Evolutionary conservation across 495 filamentous ascomycete genomes (phyloP).

Genomic region (Paragyromitra xinjiangensis): DNA sequence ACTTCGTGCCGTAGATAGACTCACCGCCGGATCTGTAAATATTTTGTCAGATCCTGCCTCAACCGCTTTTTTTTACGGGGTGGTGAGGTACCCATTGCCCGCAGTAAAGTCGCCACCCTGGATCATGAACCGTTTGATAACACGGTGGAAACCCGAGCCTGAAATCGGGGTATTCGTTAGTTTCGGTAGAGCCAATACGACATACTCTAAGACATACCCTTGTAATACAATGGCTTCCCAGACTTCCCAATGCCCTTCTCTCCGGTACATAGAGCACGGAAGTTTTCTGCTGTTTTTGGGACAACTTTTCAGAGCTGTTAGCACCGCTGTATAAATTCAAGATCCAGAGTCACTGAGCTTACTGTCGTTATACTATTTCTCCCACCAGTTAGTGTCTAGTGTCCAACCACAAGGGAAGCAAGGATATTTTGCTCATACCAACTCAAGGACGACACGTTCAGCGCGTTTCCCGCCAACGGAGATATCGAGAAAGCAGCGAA

Average conservation of each 20-base stretch:
- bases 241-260: constrained; percentile 83
- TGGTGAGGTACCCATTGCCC: constrained; percentile 71
- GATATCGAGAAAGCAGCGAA: constrained; percentile 88
- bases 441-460: constrained; percentile 82
- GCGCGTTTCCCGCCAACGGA: constrained; percentile 74
- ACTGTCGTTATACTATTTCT: constrained; percentile 76
- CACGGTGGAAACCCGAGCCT: constrained; percentile 86
- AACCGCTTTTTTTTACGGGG: constrained; percentile 1
- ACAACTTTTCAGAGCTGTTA: constrained; percentile 66
- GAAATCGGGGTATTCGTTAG: constrained; percentile 5
- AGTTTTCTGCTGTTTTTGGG: constrained; percentile 95
- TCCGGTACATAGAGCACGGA: constrained; percentile 92
- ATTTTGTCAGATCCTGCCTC: constrained; percentile 28
- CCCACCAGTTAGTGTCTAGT: constrained; percentile 25
- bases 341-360: constrained; percentile 45
- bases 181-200: background rate
- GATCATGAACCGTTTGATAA: constrained; percentile 99
- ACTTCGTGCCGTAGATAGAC: constrained; percentile 97
- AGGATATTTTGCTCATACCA: constrained; percentile 64
- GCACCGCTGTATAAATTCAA: background rate
- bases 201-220: constrained; percentile 61
- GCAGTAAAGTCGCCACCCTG: constrained; percentile 98
- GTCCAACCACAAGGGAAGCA: constrained; percentile 6
- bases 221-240: constrained; percentile 90
- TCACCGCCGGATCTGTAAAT: constrained; percentile 84